These are phyloP conservation scores for Candida freyschussii DNA, from an alignment of 1,139 yeast species.

Conservation along the genomic window DNA sequence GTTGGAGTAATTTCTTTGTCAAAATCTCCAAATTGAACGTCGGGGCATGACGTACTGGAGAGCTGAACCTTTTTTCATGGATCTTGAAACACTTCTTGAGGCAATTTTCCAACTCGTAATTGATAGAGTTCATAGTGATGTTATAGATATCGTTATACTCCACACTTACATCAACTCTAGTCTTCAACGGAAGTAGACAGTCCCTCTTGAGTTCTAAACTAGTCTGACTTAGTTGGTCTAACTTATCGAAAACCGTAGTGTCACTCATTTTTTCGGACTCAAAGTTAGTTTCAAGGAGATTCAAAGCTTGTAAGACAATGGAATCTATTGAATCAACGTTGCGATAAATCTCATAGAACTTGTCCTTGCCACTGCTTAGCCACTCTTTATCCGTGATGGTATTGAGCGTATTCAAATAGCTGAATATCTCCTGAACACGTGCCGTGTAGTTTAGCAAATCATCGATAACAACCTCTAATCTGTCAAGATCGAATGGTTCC, in stretches of 20 bases:
- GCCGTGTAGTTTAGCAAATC: constrained; percentile 20
- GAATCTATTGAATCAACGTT: constrained; percentile 44
- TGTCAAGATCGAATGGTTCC: constrained; percentile 23
- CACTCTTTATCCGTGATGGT: constrained; percentile 31
- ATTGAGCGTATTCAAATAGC: constrained; percentile 5
- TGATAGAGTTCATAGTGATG: constrained; percentile 47
- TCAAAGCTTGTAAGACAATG: constrained; percentile 40
- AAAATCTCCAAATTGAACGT: constrained; percentile 39
- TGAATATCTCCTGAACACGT: constrained; percentile 14
- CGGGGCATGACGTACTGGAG: constrained; percentile 40
- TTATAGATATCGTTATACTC: constrained; percentile 56
- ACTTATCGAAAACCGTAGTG: constrained; percentile 25
- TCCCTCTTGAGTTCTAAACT: constrained; percentile 32
- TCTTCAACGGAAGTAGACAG: constrained; percentile 34
- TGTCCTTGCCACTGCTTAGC: constrained; percentile 45
- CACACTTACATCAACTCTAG: constrained; percentile 47
- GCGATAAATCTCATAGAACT: constrained; percentile 35
- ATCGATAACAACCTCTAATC: constrained; percentile 17
- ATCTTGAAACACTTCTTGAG: constrained; percentile 36
- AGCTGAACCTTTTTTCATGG: constrained; percentile 37
- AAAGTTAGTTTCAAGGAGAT: constrained; percentile 31
- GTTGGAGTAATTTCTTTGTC: constrained; percentile 36
- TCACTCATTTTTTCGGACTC: constrained; percentile 16
- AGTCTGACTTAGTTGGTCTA: constrained; percentile 26
- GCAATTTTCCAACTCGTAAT: constrained; percentile 46